Conservation (phyloP, 306 rosid species). For the Urtica urens region DNA sequence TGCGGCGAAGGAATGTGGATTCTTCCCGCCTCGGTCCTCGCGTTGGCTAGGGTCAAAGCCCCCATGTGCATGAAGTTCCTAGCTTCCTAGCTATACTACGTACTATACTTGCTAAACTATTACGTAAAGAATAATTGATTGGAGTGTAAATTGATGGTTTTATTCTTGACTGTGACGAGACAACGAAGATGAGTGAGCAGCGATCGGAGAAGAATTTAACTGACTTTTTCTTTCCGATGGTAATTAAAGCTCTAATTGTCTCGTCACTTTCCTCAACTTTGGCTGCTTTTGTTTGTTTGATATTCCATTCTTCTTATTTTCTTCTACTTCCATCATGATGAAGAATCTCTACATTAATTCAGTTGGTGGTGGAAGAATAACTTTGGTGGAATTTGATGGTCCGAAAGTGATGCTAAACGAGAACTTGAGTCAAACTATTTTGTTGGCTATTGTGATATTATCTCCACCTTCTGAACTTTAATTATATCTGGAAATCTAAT, state of each 20-base stretch:
- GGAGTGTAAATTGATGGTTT: not conserved
- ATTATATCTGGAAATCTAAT: too few species aligned
- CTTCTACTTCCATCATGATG: too few species aligned
- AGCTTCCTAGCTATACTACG: conserved; percentile 28
- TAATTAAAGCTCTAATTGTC: not conserved
- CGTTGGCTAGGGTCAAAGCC: conserved; percentile 58
- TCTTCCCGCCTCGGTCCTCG: conserved; percentile 85
- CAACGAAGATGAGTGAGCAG: not conserved
- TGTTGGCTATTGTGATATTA: too few species aligned
- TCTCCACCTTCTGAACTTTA: too few species aligned
- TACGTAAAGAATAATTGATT: not conserved
- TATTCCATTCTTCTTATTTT: too few species aligned
- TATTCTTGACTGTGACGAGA: not conserved
- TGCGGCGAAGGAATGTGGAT: conserved; percentile 98
- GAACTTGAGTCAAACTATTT: too few species aligned
- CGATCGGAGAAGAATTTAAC: not conserved
- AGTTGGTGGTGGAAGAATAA: too few species aligned
- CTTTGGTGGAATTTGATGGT: too few species aligned
- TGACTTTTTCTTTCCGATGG: not conserved
- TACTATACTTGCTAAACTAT: not conserved
- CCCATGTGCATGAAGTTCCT: conserved; percentile 89
- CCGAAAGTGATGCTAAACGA: too few species aligned
- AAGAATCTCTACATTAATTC: too few species aligned
- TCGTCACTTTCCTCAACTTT: not conserved
- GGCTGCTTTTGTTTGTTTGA: too few species aligned